Evolutionary conservation across 768 basidiomycete genomes (phyloP).

Genomic region (Pluteus cervinus): DNA sequence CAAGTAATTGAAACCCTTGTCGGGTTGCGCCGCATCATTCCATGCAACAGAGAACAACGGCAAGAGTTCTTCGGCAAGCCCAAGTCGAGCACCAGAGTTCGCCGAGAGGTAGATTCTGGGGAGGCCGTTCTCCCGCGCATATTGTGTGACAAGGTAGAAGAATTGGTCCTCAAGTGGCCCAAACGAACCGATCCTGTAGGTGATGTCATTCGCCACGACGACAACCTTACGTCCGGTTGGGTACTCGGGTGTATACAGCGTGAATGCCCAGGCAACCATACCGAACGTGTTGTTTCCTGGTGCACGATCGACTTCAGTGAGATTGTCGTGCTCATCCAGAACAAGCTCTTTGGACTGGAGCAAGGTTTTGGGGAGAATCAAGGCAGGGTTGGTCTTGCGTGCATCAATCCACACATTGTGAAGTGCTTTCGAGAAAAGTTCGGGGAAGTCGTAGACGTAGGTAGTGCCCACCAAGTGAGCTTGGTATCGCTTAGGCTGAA

Average conservation of each 20-base stretch:
- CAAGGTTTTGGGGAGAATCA: slow-evolving; percentile 70
- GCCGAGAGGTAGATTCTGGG: slow-evolving; percentile 98
- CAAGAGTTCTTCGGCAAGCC: slow-evolving; percentile 89
- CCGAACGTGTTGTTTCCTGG: slow-evolving; percentile 94
- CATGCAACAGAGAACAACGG: slow-evolving; percentile 88
- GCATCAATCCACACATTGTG: slow-evolving; percentile 87
- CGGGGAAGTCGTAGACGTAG: slow-evolving; percentile 99
- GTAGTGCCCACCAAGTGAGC: slow-evolving; percentile 98
- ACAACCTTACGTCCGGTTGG: slow-evolving; percentile 83
- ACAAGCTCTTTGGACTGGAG: slow-evolving; percentile 88
- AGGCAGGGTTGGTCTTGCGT: slow-evolving; percentile 53
- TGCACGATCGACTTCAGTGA: slow-evolving; percentile 85
- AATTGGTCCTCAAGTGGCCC: slow-evolving; percentile 94
- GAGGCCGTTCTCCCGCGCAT: slow-evolving; percentile 81
- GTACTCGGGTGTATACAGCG: slow-evolving; percentile 86
- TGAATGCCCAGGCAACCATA: slow-evolving; percentile 99
- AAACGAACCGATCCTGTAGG: slow-evolving; percentile 97
- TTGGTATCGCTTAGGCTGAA: slow-evolving; percentile 98
- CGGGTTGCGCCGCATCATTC: slow-evolving; percentile 75
- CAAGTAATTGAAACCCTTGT: slow-evolving; percentile 94
- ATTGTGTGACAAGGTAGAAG: slow-evolving; percentile 92
- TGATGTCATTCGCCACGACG: slow-evolving; percentile 96
- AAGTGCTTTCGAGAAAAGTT: slow-evolving; percentile 95
- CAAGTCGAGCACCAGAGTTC: slow-evolving; percentile 97
- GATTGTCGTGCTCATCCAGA: slow-evolving; percentile 86